Evolutionary conservation across 2,329 filamentous ascomycete genomes (phyloP).

Genomic region (Leptographium procerum): DNA sequence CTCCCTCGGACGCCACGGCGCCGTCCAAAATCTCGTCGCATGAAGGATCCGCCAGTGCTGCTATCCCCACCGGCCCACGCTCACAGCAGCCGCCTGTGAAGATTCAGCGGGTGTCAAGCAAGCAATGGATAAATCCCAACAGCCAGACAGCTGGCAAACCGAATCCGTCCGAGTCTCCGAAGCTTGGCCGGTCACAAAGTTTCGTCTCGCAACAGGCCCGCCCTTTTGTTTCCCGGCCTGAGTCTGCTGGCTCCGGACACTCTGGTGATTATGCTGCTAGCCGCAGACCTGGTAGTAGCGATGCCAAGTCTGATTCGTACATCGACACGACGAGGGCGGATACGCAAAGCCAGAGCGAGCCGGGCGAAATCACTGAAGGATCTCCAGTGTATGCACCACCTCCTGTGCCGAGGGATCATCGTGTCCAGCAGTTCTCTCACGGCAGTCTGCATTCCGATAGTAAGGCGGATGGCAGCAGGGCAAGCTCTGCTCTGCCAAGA

Average conservation of each 20-base stretch:
- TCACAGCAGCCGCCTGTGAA: constrained; percentile 32
- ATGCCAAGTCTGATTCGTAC: constrained; percentile 34
- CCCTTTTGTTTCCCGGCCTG: constrained; percentile 22
- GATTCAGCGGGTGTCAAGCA: constrained; percentile 37
- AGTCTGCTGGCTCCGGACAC: constrained; percentile 26
- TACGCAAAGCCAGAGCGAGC: constrained; percentile 32
- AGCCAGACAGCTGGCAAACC: constrained; percentile 31
- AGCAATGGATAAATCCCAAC: constrained; percentile 48
- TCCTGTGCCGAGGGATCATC: not conserved
- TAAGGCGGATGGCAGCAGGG: not conserved
- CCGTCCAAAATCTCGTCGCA: constrained; percentile 25
- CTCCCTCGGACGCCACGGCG: not conserved
- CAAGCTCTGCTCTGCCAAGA: not conserved
- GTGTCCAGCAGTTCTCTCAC: not conserved
- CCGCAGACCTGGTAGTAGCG: constrained; percentile 40
- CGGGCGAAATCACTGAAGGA: constrained; percentile 33
- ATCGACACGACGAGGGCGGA: constrained; percentile 21
- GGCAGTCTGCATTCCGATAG: not conserved
- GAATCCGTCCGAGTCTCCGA: constrained; percentile 36
- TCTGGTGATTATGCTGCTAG: constrained; percentile 27
- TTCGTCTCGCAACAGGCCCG: constrained; percentile 30
- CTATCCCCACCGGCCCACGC: constrained; percentile 43
- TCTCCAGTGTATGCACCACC: not conserved
- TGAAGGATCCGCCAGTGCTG: constrained; percentile 28
- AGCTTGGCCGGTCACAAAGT: constrained; percentile 36